Percentiles rank a stretch among this genome's conserved stretches.
These are phyloP conservation scores for Yamadazyma pseudoaaseri DNA, from an alignment of 1,139 yeast genomes.

Conservation along the genomic window DNA sequence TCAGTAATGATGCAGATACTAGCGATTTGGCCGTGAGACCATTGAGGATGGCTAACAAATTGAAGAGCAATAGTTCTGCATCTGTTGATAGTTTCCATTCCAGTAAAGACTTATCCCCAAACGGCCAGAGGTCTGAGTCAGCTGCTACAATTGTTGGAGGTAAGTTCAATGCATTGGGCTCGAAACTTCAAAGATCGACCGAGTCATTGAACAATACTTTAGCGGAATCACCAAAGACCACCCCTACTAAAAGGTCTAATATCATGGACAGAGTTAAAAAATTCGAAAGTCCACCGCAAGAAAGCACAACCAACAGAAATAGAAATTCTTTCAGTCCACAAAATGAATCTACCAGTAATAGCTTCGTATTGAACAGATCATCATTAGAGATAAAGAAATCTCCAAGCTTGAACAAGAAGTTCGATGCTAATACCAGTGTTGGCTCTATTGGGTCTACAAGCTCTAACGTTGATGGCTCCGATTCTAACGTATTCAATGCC, in stretches of 20 bases:
- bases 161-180: conserved; percentile 14
- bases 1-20: background rate
- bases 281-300: conserved; percentile 34
- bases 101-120: conserved; percentile 6
- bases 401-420: conserved; percentile 7
- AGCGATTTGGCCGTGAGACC: conserved; percentile 50
- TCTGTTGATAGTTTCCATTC: conserved; percentile 11
- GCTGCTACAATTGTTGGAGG: conserved; percentile 1
- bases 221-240: conserved; percentile 6
- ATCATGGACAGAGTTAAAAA: conserved; percentile 41
- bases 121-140: background rate
- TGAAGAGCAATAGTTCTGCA: conserved; percentile 16
- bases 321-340: conserved; percentile 12
- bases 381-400: conserved; percentile 18
- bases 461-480: conserved; percentile 3
- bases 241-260: conserved; percentile 20
- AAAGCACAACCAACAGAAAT: conserved; percentile 18
- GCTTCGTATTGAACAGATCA: conserved; percentile 18
- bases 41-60: conserved; percentile 54
- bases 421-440: conserved; percentile 4
- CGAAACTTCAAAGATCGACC: conserved; percentile 15
- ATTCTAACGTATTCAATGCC: background rate
- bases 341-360: conserved; percentile 13
- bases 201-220: conserved; percentile 10
- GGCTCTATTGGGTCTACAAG: conserved; percentile 7